Base-by-base conservation (phyloP, 2,329 filamentous ascomycete genomes). In the Microsporum audouinii region DNA sequence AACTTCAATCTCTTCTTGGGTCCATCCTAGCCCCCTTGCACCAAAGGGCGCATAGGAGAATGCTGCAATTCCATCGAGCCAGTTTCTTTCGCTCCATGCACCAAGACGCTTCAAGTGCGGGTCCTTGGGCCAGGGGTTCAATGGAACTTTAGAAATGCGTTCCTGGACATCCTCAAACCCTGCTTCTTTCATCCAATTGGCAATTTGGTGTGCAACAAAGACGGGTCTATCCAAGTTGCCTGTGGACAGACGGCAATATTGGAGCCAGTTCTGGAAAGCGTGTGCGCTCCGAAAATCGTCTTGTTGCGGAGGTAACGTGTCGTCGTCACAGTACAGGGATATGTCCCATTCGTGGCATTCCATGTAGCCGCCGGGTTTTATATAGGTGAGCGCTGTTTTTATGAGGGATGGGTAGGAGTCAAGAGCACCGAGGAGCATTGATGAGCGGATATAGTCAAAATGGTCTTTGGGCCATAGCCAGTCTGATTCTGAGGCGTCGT, bases 401-500 rank as follows among this genome's bases (percentile, higher is more conserved):
- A 87, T 79, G 5, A 87, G 72, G 8, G 77, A 71, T 23, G 76
- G 74, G 74, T 84, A 87, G 65, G 84, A 79, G 1, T 75, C 71
- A 64, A 86, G 80, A 56, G 79, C 78, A 23, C 84, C 85, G 1
- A 77, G 75, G 72, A 88, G 77, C 66, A 83, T 75, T 51, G 81
- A 78, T 1, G 81, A 78, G 70, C 86, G 84, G 61, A 87, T 78
- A 62, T 81, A 80, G 70, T 86, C 83, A 66, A 85, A 78, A 65
- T 77, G 67, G 60, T 77, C 66, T 0, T 73, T 67, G 3, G 77
- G 73, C 73, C 82, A 69, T 73, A 81, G 74, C 83, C 83, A 85
- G 60, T 87, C 80, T 1, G 78, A 75, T 68, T 84, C 82, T 2
- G 80, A 78, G 68, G 79, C 79, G 67, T 91, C 87, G 68, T 90